These are phyloP conservation scores for Malassezia sympodialis DNA, from an alignment of 1,284 basidiomycete genomes.

Conservation along the genomic window DNA sequence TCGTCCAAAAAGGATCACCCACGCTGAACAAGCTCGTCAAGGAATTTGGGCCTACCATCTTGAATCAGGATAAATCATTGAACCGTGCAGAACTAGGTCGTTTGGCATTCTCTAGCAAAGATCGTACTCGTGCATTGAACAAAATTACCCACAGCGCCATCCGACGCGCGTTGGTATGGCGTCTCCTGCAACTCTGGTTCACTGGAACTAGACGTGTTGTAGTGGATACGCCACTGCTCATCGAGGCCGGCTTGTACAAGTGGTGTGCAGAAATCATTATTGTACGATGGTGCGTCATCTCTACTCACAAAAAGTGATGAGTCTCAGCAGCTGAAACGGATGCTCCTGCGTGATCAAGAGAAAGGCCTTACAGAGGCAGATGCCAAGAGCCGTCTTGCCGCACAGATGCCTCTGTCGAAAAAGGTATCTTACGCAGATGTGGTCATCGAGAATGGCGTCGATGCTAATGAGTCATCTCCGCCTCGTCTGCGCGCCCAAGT, in stretches of 20 bases:
- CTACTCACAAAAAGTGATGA: slow-evolving; percentile 14
- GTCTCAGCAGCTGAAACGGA: slow-evolving; percentile 34
- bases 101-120: slow-evolving; percentile 62
- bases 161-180: slow-evolving; percentile 62
- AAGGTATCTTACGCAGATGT: slow-evolving; percentile 76
- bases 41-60: slow-evolving; percentile 66
- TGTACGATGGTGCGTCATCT: slow-evolving; percentile 67
- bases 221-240: slow-evolving; percentile 82
- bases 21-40: slow-evolving; percentile 61
- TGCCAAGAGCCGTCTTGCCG: slow-evolving; percentile 63
- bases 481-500: slow-evolving; percentile 56
- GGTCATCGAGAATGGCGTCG: slow-evolving; percentile 71
- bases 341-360: slow-evolving; percentile 34
- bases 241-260: slow-evolving; percentile 78
- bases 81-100: slow-evolving; percentile 74
- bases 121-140: slow-evolving; percentile 66
- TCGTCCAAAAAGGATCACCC: slow-evolving; percentile 72
- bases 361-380: slow-evolving; percentile 51
- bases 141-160: slow-evolving; percentile 83
- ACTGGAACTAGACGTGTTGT: slow-evolving; percentile 67
- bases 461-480: slow-evolving; percentile 15
- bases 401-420: slow-evolving; percentile 68
- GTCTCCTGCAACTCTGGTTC: slow-evolving; percentile 65
- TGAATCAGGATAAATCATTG: slow-evolving; percentile 59
- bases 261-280: slow-evolving; percentile 75